Evolutionary conservation across 345 rosid species (phyloP), one percentile per base, ranked within the genome.

Genomic region (Euphorbia peplus): DNA sequence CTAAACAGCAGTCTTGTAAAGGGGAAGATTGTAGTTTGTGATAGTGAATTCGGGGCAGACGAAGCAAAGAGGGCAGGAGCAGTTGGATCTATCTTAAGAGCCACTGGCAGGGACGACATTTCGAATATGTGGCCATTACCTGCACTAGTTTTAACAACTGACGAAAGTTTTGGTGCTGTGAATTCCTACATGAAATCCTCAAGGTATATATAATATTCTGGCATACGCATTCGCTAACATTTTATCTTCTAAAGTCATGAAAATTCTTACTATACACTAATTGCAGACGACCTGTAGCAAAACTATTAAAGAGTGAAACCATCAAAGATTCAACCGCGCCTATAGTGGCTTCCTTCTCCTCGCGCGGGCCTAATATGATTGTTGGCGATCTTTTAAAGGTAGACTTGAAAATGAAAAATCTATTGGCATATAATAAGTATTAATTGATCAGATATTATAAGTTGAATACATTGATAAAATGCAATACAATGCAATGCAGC

Each of bases 321-420:
- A 37, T 64, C 41, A 63, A 35, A 16, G 76, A 81, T 64, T 55
- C 57, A n/a, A 58, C 32, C 26, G 83, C 86, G 26, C 87, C 87
- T 13, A 25, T 37, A 13, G 74, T 75, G 42, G 61, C 82, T 18
- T 4, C 57, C 1, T 83, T 80, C 74, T 85, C 89, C 53, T 80
- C 87, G 0, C 73, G 80, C 0, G 85, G 89, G 1, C 91, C 87
- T 11, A 82, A 74, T 65, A 0, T 0, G 0, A 52, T 75, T 18
- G 12, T 39, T 8, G 52, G 59, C 14, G 79, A 80, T 70, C 74
- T 87, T 18, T 25, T 76, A 60, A 77, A 74, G 74, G 77, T 77
- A 58, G 2, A 8, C 0, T n/a, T 5, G 3, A 24, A 8, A 4
- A 9, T 9, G 2, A 2, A 24, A 8, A 4, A 9, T 9, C 3